Evolutionary conservation across 2,329 filamentous ascomycete genomes (phyloP), one percentile per base, ranked within the genome.

Genomic region (Fusarium tanahbumbuense): DNA sequence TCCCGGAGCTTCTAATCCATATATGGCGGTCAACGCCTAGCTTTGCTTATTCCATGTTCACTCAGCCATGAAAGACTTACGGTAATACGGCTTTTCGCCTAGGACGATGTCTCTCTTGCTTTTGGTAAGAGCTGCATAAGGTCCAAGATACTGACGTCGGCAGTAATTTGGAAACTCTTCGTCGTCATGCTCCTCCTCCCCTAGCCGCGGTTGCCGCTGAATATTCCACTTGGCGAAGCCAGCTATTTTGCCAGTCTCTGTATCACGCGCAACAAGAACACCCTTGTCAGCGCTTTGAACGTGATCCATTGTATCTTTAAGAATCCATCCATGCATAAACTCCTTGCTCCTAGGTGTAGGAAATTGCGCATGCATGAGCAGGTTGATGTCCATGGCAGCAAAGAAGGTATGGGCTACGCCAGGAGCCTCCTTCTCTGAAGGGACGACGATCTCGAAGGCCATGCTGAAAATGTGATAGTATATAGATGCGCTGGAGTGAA

Each of bases 331-430:
- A 40, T 68, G 72, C 22, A 81, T 75, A 9, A 74, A 76, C 11
- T 52, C 58, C 30, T 77, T 72, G 47, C 76, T 76, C 18, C 76
- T 72, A 9, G 68, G 53, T 9, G 74, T 78, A 16, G 82, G 81
- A 56, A 83, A 82, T 64, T 83, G 80, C 3, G 78, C 78, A 57
- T 82, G 80, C 46, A 81, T 78, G 25, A 83, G 64, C 15, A 77
- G 64, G 67, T 83, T 82, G 40, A 71, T 62, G 47, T 79, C 74
- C 81, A 82, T 83, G 47, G 81, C 79, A 11, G 71, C 65, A 18
- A 83, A 65, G 64, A 83, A 81, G 55, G 81, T 77, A 42, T 68
- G 70, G 10, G 76, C 73, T 30, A 78, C 58, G 20, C 66, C 68
- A 8, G 64, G 42, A 18, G 73, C 74, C 20, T 78, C 75, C 13